phyloP scores from a whole-genome alignment of 2,329 filamentous ascomycete genomes.

The Aspergillus versicolor region DNA sequence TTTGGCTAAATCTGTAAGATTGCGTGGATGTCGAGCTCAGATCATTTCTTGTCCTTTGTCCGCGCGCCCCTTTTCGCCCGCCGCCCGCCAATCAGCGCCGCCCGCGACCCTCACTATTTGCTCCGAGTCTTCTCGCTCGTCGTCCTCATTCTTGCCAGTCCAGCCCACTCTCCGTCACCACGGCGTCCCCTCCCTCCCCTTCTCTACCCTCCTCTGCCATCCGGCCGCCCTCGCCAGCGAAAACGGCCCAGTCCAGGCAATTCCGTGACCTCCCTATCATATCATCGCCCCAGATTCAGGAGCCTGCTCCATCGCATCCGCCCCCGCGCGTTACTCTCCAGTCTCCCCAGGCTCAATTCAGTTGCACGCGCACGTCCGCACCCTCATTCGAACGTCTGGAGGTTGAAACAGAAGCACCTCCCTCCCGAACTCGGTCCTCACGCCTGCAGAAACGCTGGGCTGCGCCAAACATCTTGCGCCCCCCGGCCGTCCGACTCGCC shows the following conservation, averaged over 20 bases:
- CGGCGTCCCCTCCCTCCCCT: slow-evolving; percentile 13
- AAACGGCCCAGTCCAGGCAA: slow-evolving; percentile 27
- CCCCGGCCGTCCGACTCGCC: slow-evolving; percentile 55
- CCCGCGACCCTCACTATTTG: slow-evolving; percentile 2
- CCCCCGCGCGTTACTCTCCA: slow-evolving; percentile 15
- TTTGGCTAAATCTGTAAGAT: background rate
- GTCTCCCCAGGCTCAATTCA: slow-evolving; percentile 9
- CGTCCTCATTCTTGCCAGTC: slow-evolving; percentile 5
- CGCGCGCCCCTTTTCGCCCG: slow-evolving; percentile 24
- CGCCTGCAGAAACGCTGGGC: slow-evolving; percentile 17
- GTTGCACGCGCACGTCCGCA: background rate
- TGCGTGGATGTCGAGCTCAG: slow-evolving; percentile 23
- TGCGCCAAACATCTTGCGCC: slow-evolving; percentile 25
- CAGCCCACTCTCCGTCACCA: slow-evolving; percentile 9
- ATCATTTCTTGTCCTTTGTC: slow-evolving; percentile 17
- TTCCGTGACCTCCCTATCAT: slow-evolving; percentile 22
- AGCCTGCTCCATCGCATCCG: slow-evolving; percentile 14
- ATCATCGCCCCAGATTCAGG: slow-evolving; percentile 42
- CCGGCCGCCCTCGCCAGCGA: slow-evolving; percentile 18
- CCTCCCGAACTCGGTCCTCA: slow-evolving; percentile 8
- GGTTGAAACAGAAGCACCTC: slow-evolving; percentile 6
- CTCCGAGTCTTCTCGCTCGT: slow-evolving; percentile 6
- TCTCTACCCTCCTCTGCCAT: slow-evolving; percentile 3
- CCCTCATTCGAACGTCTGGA: slow-evolving; percentile 14
- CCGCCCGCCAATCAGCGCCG: slow-evolving; percentile 23